These are phyloP conservation scores for Boletus tomentosulus DNA, from an alignment of 768 basidiomycete genomes.

Conservation along the genomic window DNA sequence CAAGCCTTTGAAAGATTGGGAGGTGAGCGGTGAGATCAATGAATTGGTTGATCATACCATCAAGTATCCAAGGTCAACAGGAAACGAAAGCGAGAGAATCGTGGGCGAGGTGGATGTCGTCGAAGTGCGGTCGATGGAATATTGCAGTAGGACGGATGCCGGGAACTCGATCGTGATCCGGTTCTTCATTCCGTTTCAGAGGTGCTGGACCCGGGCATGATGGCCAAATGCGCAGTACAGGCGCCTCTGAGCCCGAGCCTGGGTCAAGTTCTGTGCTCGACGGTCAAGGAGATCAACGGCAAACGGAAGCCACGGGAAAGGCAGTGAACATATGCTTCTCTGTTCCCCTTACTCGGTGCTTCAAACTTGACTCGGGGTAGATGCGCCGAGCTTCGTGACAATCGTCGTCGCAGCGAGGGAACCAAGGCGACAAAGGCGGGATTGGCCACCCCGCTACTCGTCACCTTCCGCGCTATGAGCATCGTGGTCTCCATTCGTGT, in stretches of 20 bases:
- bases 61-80: neutral
- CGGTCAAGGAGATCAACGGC: neutral
- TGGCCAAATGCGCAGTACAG: neutral
- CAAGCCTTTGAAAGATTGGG: neutral
- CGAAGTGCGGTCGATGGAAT: neutral
- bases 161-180: neutral
- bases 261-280: too few species aligned
- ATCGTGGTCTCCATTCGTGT: conserved; percentile 5
- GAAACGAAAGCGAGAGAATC: neutral
- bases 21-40: neutral
- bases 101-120: neutral
- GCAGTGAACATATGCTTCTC: neutral
- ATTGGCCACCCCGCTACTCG: neutral
- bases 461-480: conserved; percentile 1
- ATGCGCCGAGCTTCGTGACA: neutral
- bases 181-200: neutral
- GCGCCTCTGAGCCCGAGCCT: neutral
- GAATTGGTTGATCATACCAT: neutral
- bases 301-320: neutral
- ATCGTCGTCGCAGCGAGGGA: neutral
- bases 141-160: too few species aligned
- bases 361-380: neutral
- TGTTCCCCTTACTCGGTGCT: neutral
- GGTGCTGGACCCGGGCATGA: neutral
- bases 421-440: neutral